phyloP scores from a whole-genome alignment of 305 asterid species.

The Fraxinus velutina region DNA sequence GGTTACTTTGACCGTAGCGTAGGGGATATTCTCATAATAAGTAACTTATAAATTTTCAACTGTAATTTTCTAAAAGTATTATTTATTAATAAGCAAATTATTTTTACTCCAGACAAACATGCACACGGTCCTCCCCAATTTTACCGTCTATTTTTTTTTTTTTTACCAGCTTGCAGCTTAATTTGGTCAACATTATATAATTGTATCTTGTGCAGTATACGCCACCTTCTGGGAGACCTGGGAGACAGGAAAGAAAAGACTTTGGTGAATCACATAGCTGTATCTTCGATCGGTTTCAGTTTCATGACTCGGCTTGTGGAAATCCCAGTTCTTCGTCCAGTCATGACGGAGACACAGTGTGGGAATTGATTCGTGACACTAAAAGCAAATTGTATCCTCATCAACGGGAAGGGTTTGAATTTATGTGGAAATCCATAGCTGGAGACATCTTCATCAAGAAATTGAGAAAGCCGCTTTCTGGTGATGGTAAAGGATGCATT shows the following conservation, averaged over 20 bases:
- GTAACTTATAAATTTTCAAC: neutral
- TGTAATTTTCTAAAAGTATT: neutral
- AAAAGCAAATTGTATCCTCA: conserved; percentile 51
- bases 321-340: neutral
- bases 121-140: neutral
- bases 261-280: conserved; percentile 19
- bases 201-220: conserved; percentile 36
- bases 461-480: conserved; percentile 25
- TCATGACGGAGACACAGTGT: conserved; percentile 41
- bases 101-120: neutral
- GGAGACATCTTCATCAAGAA: conserved; percentile 46
- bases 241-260: conserved; percentile 28
- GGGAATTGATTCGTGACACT: conserved; percentile 49
- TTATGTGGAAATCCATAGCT: conserved; percentile 62
- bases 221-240: conserved; percentile 14
- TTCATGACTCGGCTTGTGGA: conserved; percentile 16
- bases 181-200: neutral
- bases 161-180: neutral
- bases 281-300: conserved; percentile 12
- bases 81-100: neutral
- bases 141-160: neutral
- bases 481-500: conserved; percentile 57
- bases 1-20: neutral
- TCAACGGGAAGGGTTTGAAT: conserved; percentile 66
- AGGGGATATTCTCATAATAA: neutral